These are phyloP conservation scores for Rubus idaeus DNA, from an alignment of 306 rosid species.

Conservation along the genomic window DNA sequence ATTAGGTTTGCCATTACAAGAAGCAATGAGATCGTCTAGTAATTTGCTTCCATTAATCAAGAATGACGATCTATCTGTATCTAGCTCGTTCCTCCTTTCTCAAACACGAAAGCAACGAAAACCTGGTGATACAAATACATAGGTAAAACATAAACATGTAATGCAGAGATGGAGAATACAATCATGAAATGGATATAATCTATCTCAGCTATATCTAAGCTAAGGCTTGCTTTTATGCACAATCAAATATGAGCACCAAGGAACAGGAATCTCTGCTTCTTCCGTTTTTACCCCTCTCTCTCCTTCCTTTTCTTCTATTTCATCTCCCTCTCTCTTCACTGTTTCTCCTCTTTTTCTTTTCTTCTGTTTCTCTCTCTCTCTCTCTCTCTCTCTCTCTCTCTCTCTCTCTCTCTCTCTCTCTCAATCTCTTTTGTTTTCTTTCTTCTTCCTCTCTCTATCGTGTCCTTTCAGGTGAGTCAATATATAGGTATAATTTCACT, in stretches of 20 bases:
- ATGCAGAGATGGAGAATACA: not conserved
- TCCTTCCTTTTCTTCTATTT: too few relatives aligned
- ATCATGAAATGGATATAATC: not conserved
- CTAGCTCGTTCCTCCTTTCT: not conserved
- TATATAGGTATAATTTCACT: too few relatives aligned
- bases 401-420: too few relatives aligned
- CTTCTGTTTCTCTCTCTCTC: too few relatives aligned
- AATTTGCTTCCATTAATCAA: not conserved
- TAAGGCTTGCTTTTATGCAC: not conserved
- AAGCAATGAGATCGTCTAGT: conserved; percentile 17
- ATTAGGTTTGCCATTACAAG: not conserved
- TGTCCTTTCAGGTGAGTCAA: too few relatives aligned
- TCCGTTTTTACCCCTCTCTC: too few relatives aligned
- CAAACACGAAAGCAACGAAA: not conserved
- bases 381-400: too few relatives aligned
- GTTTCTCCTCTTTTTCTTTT: too few relatives aligned
- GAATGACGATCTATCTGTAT: not conserved
- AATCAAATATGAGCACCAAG: too few relatives aligned
- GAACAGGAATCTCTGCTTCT: not conserved
- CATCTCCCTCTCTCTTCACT: too few relatives aligned
- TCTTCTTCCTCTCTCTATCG: too few relatives aligned
- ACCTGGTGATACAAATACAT: not conserved
- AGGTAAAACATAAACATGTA: not conserved
- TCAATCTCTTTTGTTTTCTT: too few relatives aligned
- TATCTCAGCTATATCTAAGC: not conserved